phyloP scores from a whole-genome alignment of 306 rosid genomes.

The Quercus mongolica region DNA sequence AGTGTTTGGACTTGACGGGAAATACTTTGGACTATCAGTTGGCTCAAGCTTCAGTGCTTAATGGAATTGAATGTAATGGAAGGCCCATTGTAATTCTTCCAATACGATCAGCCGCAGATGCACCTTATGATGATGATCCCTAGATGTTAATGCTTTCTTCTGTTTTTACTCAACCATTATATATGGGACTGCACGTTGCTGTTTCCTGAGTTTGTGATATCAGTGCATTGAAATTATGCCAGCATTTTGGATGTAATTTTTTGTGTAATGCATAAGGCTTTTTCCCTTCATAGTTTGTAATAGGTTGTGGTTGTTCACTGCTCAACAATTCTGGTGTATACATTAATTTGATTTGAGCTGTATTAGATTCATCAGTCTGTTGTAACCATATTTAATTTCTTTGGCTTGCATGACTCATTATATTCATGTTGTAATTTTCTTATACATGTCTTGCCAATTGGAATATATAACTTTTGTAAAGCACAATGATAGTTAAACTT shows the following conservation, averaged over 20 bases:
- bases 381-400: background rate
- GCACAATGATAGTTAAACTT: background rate
- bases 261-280: too few relatives aligned
- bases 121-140: slow-evolving; percentile 72
- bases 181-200: background rate
- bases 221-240: background rate
- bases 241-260: slow-evolving; percentile 11
- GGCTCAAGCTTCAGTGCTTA: slow-evolving; percentile 32
- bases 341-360: background rate
- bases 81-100: slow-evolving; percentile 49
- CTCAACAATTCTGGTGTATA: background rate
- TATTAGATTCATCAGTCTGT: background rate
- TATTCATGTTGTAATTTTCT: background rate
- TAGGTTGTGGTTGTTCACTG: slow-evolving; percentile 2
- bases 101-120: slow-evolving; percentile 21
- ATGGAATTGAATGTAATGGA: slow-evolving; percentile 37
- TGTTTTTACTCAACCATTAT: background rate
- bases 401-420: background rate
- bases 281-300: background rate
- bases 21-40: slow-evolving; percentile 48
- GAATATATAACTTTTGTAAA: background rate
- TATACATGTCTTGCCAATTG: background rate
- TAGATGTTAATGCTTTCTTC: slow-evolving; percentile 24
- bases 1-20: slow-evolving; percentile 66
- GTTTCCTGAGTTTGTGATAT: background rate